These are phyloP conservation scores for Allium fistulosum DNA, from an alignment of 106 monocot genomes.

Conservation along the genomic window DNA sequence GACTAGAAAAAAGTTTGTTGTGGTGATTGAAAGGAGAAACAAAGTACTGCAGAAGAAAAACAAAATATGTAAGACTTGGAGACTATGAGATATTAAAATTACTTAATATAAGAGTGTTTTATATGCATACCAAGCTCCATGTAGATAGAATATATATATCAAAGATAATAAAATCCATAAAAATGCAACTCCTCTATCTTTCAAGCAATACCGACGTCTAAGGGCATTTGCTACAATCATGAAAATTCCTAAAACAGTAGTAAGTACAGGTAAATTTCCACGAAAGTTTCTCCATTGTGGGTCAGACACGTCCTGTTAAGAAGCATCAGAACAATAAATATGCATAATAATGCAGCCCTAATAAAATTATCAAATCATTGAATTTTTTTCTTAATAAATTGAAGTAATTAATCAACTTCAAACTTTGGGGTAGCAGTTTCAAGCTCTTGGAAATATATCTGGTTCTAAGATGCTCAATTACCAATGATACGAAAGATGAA, in stretches of 20 bases:
- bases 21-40: constrained; percentile 64
- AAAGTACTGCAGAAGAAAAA: constrained; percentile 52
- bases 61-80: constrained; percentile 5
- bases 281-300: constrained; percentile 94
- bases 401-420: no score
- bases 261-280: constrained; percentile 75
- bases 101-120: not conserved
- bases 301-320: constrained; percentile 79
- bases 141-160: constrained; percentile 70
- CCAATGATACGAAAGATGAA: no score
- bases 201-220: constrained; percentile 37
- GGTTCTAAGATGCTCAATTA: no score
- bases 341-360: no score
- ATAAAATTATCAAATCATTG: no score
- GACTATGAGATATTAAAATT: not conserved
- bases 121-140: constrained; percentile 84
- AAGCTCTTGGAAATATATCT: no score
- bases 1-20: constrained; percentile 56
- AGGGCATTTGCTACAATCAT: constrained; percentile 39
- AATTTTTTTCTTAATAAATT: no score
- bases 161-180: constrained; percentile 73
- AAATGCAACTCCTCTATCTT: constrained; percentile 59
- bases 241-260: constrained; percentile 62
- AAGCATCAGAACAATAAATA: not conserved
- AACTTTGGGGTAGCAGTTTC: no score